A percentile compares a stretch with the other conserved stretches of the same genome.
phyloP scores from a whole-genome alignment of 2,329 filamentous ascomycete species.

The Colletotrichum godetiae region DNA sequence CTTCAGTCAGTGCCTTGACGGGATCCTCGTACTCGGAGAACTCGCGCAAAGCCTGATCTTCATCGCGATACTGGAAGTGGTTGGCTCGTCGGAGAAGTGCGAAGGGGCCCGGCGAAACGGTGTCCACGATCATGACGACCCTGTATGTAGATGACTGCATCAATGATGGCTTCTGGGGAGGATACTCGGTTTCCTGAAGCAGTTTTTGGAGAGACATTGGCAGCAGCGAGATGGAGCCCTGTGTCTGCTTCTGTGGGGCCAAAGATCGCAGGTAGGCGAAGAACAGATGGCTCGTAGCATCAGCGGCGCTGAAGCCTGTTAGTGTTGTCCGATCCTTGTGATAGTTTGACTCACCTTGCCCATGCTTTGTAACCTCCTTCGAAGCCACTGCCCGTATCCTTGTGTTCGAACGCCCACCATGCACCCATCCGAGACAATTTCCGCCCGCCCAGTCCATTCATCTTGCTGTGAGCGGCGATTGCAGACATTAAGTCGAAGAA shows the following conservation, averaged over 20 bases:
- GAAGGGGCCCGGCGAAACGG: conserved; percentile 94
- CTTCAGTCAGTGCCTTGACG: conserved; percentile 87
- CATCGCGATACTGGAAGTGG: conserved; percentile 94
- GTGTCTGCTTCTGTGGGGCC: conserved; percentile 80
- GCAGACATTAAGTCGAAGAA: conserved; percentile 95
- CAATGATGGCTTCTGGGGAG: conserved; percentile 80
- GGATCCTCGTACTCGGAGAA: conserved; percentile 94
- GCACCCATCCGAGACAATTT: conserved; percentile 95
- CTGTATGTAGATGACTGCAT: conserved; percentile 86
- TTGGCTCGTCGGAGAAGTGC: conserved; percentile 88
- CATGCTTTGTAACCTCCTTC: conserved; percentile 94
- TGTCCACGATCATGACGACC: conserved; percentile 96
- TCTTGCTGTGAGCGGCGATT: conserved; percentile 91
- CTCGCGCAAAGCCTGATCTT: conserved; percentile 83
- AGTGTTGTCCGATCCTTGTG: conserved; percentile 38
- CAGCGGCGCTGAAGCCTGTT: conserved; percentile 76
- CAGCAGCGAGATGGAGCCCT: conserved; percentile 84
- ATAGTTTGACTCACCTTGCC: conserved; percentile 70
- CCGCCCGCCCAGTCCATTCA: conserved; percentile 90
- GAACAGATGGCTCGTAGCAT: conserved; percentile 96
- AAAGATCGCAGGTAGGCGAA: conserved; percentile 95
- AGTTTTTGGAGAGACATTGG: conserved; percentile 93
- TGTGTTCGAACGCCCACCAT: conserved; percentile 98
- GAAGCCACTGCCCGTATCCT: conserved; percentile 88
- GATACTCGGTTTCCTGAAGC: conserved; percentile 93